Percentiles rank a stretch among this genome's conserved stretches.
These are phyloP conservation scores for Hypoxylon sp. DNA, from an alignment of 2,329 filamentous ascomycete species.

Conservation along the genomic window DNA sequence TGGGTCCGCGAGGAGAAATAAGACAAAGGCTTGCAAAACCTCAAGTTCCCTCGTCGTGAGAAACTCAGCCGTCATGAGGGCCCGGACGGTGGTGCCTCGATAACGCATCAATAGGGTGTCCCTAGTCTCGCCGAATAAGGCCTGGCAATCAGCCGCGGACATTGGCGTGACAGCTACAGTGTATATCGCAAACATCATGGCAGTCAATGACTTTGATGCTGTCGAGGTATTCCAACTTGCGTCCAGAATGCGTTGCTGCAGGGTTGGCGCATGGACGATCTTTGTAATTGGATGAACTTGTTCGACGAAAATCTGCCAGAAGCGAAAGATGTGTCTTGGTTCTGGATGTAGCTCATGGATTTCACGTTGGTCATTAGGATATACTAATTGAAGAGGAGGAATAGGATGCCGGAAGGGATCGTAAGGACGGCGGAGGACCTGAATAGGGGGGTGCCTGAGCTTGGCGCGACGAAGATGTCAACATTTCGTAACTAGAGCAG, in stretches of 20 bases:
- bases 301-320: constrained; percentile 72
- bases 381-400: constrained; percentile 57
- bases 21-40: background rate
- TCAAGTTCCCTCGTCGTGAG: background rate
- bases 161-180: constrained; percentile 1
- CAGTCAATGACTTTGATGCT: background rate
- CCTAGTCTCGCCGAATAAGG: background rate
- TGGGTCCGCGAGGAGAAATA: background rate
- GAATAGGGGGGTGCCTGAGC: constrained; percentile 1
- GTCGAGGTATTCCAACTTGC: constrained; percentile 49
- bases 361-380: constrained; percentile 47
- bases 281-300: constrained; percentile 73
- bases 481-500: background rate
- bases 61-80: background rate
- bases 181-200: constrained; percentile 2
- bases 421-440: background rate
- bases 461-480: background rate
- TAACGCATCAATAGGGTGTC: background rate
- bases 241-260: constrained; percentile 68
- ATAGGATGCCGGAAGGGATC: constrained; percentile 1
- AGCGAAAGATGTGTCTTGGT: constrained; percentile 61
- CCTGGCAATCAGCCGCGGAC: background rate
- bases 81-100: background rate
- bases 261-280: constrained; percentile 68
- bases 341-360: constrained; percentile 67